Evolutionary conservation across 192 early-diverging fungal genomes (phyloP).

Genomic region (Coemansia sp.): DNA sequence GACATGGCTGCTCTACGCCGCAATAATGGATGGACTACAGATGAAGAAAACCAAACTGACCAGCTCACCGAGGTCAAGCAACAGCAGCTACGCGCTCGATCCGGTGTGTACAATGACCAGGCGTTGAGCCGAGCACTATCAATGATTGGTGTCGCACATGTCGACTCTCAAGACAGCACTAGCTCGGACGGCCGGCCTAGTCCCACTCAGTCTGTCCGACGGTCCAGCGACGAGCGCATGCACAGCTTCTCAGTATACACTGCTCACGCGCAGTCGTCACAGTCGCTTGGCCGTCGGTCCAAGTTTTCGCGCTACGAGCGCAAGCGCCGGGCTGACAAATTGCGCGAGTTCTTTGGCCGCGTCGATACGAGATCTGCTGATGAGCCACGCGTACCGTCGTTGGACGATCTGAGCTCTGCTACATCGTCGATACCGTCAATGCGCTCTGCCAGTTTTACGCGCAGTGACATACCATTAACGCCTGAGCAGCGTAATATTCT

Average conservation of each 20-base stretch:
- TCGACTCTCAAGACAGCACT: slow-evolving; percentile 32
- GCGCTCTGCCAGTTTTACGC: slow-evolving; percentile 5
- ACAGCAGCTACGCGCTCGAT: neutral
- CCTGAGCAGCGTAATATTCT: slow-evolving; percentile 59
- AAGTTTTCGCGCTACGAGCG: slow-evolving; percentile 31
- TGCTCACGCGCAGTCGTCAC: slow-evolving; percentile 12
- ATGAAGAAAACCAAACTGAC: neutral
- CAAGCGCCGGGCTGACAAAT: slow-evolving; percentile 52
- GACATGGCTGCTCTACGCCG: neutral
- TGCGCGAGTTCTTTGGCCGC: slow-evolving; percentile 58
- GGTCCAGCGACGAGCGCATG: slow-evolving; percentile 4
- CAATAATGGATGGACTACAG: slow-evolving; percentile 12
- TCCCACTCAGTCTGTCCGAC: neutral
- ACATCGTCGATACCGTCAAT: slow-evolving; percentile 17
- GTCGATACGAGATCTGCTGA: neutral
- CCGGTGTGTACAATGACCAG: slow-evolving; percentile 23
- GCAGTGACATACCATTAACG: slow-evolving; percentile 31
- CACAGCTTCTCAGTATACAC: slow-evolving; percentile 24
- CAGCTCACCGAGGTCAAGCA: neutral
- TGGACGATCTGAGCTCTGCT: neutral
- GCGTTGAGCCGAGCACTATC: slow-evolving; percentile 43
- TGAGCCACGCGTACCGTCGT: neutral
- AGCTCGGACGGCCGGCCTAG: neutral
- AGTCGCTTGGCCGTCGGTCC: slow-evolving; percentile 8
- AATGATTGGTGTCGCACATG: slow-evolving; percentile 51